These are phyloP conservation scores for Candida loeiensis DNA, from an alignment of 805 yeast genomes.

Conservation along the genomic window DNA sequence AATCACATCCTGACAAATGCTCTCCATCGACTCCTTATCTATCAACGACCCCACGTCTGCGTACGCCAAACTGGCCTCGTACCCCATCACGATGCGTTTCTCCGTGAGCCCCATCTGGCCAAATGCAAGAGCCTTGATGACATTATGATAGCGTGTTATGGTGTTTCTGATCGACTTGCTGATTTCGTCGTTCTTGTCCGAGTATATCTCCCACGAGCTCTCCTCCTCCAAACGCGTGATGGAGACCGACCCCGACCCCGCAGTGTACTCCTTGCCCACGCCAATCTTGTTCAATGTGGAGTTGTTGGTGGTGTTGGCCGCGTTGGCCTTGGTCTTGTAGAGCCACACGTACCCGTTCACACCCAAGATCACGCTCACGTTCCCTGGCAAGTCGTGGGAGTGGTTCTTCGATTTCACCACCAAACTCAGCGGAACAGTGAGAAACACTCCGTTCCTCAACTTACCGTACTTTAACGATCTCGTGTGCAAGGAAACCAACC, in stretches of 20 bases:
- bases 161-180: conserved; percentile 59
- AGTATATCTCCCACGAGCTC: conserved; percentile 91
- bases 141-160: conserved; percentile 81
- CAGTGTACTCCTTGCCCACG: conserved; percentile 45
- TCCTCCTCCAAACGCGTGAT: conserved; percentile 90
- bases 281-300: conserved; percentile 31
- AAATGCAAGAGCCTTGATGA: conserved; percentile 74
- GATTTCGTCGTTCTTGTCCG: conserved; percentile 81
- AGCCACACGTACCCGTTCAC: conserved; percentile 96
- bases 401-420: conserved; percentile 85
- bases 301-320: conserved; percentile 17
- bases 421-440: conserved; percentile 77
- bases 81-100: conserved; percentile 70
- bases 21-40: conserved; percentile 68
- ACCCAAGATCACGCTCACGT: conserved; percentile 84
- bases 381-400: conserved; percentile 88
- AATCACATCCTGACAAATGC: conserved; percentile 69
- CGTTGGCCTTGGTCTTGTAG: conserved; percentile 52
- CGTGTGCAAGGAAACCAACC: conserved; percentile 91
- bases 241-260: conserved; percentile 59
- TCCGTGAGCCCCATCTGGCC: conserved; percentile 88
- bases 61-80: conserved; percentile 84
- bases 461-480: conserved; percentile 95
- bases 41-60: conserved; percentile 40
- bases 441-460: conserved; percentile 82